Evolutionary conservation across 106 monocot species (phyloP).

Genomic region (Alisma plantagoaquatica): DNA sequence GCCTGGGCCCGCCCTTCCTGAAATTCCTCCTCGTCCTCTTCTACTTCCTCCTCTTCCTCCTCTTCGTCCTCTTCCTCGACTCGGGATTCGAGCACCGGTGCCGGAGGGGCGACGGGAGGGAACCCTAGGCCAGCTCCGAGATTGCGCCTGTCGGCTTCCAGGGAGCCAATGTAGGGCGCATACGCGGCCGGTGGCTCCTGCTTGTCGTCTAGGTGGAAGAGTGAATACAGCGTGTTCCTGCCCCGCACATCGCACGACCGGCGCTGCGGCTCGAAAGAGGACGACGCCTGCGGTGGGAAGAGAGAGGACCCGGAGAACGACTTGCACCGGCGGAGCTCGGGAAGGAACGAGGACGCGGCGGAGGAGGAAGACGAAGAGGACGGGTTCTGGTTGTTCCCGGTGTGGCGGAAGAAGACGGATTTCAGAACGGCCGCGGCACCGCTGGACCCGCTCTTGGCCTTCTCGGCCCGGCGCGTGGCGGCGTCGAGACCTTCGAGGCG

Average conservation of each 20-base stretch:
- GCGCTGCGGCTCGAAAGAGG: constrained; percentile 38
- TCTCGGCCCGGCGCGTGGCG: constrained; percentile 26
- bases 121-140: neutral
- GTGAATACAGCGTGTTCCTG: constrained; percentile 27
- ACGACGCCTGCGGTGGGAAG: neutral
- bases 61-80: neutral
- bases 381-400: neutral
- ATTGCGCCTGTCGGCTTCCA: neutral
- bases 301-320: neutral
- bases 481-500: constrained; percentile 47
- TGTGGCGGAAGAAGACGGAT: constrained; percentile 45
- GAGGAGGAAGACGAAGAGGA: neutral
- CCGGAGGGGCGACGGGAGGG: neutral
- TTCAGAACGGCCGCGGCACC: constrained; percentile 24
- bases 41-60: too few relatives aligned
- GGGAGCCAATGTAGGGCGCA: neutral
- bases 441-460: constrained; percentile 36
- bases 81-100: neutral
- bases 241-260: constrained; percentile 41
- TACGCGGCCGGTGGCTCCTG: neutral
- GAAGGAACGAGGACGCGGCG: too few relatives aligned
- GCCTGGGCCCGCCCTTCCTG: neutral
- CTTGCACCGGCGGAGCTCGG: constrained; percentile 60
- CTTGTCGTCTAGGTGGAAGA: constrained; percentile 30
- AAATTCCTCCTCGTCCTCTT: constrained; percentile 1